Conservation (phyloP, 164 flowering plant species). For the Macadamia integrifolia region DNA sequence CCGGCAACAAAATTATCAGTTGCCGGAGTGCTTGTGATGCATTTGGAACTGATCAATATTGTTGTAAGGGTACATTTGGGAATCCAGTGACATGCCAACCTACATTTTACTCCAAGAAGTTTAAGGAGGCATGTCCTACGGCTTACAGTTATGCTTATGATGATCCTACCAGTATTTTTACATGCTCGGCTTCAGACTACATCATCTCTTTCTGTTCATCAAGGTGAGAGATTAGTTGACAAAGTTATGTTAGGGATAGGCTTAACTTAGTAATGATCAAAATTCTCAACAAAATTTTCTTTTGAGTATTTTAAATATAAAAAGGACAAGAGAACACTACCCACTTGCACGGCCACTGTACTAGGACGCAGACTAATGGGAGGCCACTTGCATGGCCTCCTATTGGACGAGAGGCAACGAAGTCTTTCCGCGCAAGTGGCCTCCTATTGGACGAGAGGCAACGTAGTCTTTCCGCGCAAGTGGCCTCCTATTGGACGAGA, state of each 20-base stretch:
- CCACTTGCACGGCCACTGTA: too few species aligned
- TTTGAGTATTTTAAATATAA: too few species aligned
- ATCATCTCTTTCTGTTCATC: conserved; percentile 62
- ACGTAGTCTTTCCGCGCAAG: too few species aligned
- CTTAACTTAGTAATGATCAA: not conserved
- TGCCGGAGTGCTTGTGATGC: conserved; percentile 93
- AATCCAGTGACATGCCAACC: conserved; percentile 57
- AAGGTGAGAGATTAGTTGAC: conserved; percentile 34
- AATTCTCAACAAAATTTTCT: too few species aligned
- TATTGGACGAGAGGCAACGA: too few species aligned
- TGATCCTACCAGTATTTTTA: conserved; percentile 76
- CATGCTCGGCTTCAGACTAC: conserved; percentile 73
- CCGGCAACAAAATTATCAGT: conserved; percentile 39
- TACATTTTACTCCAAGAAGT: conserved; percentile 66
- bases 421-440: too few species aligned
- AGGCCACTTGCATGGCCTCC: too few species aligned
- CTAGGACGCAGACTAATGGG: too few species aligned
- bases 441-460: too few species aligned
- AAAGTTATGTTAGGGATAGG: too few species aligned
- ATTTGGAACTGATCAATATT: conserved; percentile 74
- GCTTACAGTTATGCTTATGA: conserved; percentile 93
- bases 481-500: too few species aligned
- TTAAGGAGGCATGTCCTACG: conserved; percentile 74
- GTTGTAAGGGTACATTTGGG: conserved; percentile 63
- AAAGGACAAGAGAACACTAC: too few species aligned